These are phyloP conservation scores for Phytophthora brassicae DNA, from an alignment of 352 stramenopile genomes.

Conservation along the genomic window DNA sequence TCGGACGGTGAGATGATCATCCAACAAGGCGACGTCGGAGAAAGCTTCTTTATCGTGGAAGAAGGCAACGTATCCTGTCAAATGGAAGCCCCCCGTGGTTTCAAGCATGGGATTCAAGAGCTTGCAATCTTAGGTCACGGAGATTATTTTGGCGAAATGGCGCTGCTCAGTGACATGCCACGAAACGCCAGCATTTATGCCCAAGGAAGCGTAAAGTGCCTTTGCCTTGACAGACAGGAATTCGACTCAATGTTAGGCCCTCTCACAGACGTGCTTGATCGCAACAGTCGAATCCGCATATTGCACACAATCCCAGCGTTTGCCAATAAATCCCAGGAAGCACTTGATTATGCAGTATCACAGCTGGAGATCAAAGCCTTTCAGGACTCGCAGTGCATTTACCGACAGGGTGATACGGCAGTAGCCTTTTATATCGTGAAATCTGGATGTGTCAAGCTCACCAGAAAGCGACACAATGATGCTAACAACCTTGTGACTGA, in stretches of 20 bases:
- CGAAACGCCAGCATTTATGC: slow-evolving; percentile 74
- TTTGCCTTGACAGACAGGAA: slow-evolving; percentile 67
- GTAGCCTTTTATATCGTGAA: slow-evolving; percentile 80
- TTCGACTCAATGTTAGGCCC: slow-evolving; percentile 81
- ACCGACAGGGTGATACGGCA: slow-evolving; percentile 50
- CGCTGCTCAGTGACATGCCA: slow-evolving; percentile 89
- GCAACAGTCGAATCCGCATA: slow-evolving; percentile 72
- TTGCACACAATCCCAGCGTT: slow-evolving; percentile 60
- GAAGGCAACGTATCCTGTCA: slow-evolving; percentile 66
- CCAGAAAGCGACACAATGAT: slow-evolving; percentile 44
- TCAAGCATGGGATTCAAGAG: slow-evolving; percentile 40
- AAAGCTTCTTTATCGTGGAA: slow-evolving; percentile 86
- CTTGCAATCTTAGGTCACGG: slow-evolving; percentile 62
- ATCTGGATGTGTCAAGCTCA: slow-evolving; percentile 71
- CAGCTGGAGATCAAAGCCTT: slow-evolving; percentile 82
- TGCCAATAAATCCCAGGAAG: slow-evolving; percentile 55
- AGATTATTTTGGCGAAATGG: slow-evolving; percentile 92
- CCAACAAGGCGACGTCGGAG: slow-evolving; percentile 72
- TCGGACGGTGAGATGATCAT: slow-evolving; percentile 80
- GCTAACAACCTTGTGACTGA: slow-evolving; percentile 35
- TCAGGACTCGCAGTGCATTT: slow-evolving; percentile 67
- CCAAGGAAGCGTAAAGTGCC: slow-evolving; percentile 66
- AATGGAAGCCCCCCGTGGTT: slow-evolving; percentile 45
- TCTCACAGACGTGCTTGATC: slow-evolving; percentile 70
- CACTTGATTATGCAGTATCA: slow-evolving; percentile 68